Evolutionary conservation across 345 rosid species (phyloP), one percentile per base, ranked within the genome.

Genomic region (Corchorus olitorius): DNA sequence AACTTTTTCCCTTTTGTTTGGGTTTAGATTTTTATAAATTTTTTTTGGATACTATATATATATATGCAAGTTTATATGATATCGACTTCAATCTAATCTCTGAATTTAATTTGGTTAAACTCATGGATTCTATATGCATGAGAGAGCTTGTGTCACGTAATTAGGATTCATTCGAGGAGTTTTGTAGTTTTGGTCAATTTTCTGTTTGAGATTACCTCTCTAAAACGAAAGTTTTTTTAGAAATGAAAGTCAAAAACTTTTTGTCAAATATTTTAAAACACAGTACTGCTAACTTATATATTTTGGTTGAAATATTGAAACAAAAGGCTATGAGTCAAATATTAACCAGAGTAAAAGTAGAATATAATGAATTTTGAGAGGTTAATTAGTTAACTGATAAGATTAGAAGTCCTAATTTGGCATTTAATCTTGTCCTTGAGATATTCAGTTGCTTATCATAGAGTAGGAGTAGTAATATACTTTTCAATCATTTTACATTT

Each of bases 31-130:
- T 63, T 63, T 22, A 34, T 45, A 39, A 6, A 39, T 39, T 45
- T 45, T 45, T 45, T 45, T 7, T 45, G 6, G 8, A 13, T 37
- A 9, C 12, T 17, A 8, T 0, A 8, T 39, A 39, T 39, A 39
- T 16, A 7, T 3, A 8, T 39, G 49, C 9, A 64, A 64, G 68
- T 64, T 64, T 64, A 16, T 49, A 16, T 27, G 78, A 79, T 61
- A 27, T 39, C 17, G 82, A 79, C 78, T 60, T 68, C 78, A 43
- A 60, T 34, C 67, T 62, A 71, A 78, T 74, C 78, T 52, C 8
- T 8, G 11, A 17, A 7, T 63, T 35, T 76, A 7, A 39, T 74
- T 2, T 20, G 74, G 75, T 39, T 68, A 39, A 67, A 39, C 10
- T 22, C 33, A 68, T 27, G 15, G 67, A 56, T 13, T 6, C 6